A percentile compares a stretch with the other conserved stretches of the same genome.
Conservation (phyloP, 768 basidiomycete species). For the Amanita exitialis region DNA sequence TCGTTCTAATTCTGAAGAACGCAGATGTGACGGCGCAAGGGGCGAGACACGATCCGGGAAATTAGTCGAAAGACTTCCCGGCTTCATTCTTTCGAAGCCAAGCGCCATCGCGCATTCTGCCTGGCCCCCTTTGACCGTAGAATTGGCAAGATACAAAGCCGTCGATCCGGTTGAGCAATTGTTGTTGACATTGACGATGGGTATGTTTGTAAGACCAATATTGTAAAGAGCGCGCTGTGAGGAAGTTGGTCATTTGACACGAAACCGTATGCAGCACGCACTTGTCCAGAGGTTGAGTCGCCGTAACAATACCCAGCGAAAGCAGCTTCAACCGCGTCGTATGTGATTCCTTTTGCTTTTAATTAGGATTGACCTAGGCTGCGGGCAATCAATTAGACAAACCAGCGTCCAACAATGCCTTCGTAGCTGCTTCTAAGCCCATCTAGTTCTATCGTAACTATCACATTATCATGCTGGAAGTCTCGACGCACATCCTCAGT, state of each 20-base stretch:
- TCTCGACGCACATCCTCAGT: slow-evolving; percentile 56
- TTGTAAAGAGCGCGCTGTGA: slow-evolving; percentile 67
- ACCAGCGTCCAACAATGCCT: slow-evolving; percentile 82
- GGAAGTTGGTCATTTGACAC: background rate
- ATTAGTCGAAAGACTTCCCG: slow-evolving; percentile 59
- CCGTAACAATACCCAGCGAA: slow-evolving; percentile 75
- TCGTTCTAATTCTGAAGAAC: slow-evolving; percentile 37
- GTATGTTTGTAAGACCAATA: slow-evolving; percentile 76
- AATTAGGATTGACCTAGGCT: too few species aligned
- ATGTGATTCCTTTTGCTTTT: slow-evolving; percentile 54
- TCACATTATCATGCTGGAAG: background rate
- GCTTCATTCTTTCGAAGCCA: slow-evolving; percentile 80
- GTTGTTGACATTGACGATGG: slow-evolving; percentile 82
- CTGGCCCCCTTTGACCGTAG: slow-evolving; percentile 57
- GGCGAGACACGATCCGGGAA: slow-evolving; percentile 50
- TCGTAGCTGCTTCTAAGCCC: slow-evolving; percentile 81
- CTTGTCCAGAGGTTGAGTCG: slow-evolving; percentile 72
- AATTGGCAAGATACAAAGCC: slow-evolving; percentile 68
- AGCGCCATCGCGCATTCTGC: slow-evolving; percentile 72
- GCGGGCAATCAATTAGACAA: slow-evolving; percentile 6
- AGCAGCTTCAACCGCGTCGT: slow-evolving; percentile 65
- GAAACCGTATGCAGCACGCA: slow-evolving; percentile 15
- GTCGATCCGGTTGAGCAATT: slow-evolving; percentile 79
- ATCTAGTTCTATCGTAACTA: slow-evolving; percentile 34
- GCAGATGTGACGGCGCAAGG: slow-evolving; percentile 30